Percentiles rank a stretch among this genome's conserved stretches.
phyloP scores from a whole-genome alignment of 202 grass and related monocot species.

The Schoenoplectus tabernaemontani region DNA sequence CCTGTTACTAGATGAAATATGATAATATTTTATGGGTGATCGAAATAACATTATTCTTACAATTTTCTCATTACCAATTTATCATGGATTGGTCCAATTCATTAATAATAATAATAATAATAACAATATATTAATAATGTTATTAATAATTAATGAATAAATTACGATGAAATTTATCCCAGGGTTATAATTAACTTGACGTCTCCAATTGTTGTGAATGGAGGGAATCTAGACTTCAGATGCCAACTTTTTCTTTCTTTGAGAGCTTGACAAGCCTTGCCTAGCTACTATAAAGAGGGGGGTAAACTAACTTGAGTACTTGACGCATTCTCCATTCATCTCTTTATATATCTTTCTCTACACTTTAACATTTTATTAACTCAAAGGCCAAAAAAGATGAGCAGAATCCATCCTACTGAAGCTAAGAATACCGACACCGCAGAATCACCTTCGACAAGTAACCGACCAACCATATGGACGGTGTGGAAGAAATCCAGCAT shows the following conservation, averaged over 20 bases:
- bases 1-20: too few species aligned
- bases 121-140: too few species aligned
- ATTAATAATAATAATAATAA: not conserved
- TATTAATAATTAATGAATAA: too few species aligned
- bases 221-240: slow-evolving; percentile 8
- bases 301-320: not conserved
- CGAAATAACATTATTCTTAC: not conserved
- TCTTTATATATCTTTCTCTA: slow-evolving; percentile 17
- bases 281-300: slow-evolving; percentile 20
- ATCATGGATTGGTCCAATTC: too few species aligned
- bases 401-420: slow-evolving; percentile 57
- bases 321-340: not conserved
- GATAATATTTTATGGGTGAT: too few species aligned
- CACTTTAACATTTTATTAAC: not conserved
- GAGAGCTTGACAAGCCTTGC: not conserved
- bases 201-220: slow-evolving; percentile 17
- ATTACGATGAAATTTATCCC: not conserved
- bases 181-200: not conserved
- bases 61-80: not conserved
- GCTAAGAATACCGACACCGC: not conserved
- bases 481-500: slow-evolving; percentile 98
- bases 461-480: slow-evolving; percentile 42
- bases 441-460: not conserved
- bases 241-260: not conserved
- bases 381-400: slow-evolving; percentile 31